These are phyloP conservation scores for Pseudogymnoascus verrucosus DNA, from an alignment of 2,329 filamentous ascomycete species.

Conservation along the genomic window DNA sequence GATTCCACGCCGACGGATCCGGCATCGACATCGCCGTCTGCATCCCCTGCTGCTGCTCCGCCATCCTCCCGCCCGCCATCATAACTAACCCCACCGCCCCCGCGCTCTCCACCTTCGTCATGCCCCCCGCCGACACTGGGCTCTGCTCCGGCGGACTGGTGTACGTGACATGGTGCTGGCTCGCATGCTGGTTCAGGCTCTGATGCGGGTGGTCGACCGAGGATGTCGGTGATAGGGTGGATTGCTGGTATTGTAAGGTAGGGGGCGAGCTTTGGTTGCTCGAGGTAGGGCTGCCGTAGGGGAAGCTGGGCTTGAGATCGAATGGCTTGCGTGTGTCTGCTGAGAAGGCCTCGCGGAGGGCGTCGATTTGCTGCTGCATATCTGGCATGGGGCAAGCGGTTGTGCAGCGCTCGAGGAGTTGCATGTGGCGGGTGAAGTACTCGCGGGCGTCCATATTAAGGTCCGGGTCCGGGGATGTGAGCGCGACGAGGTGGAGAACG, in stretches of 20 bases:
- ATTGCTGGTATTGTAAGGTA: conserved; percentile 22
- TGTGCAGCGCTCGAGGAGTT: conserved; percentile 79
- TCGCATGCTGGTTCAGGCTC: conserved; percentile 41
- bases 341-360: conserved; percentile 83
- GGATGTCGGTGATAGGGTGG: conserved; percentile 15
- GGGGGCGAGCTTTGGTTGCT: conserved; percentile 21
- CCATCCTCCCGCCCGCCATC: conserved; percentile 65
- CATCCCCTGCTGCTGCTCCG: conserved; percentile 46
- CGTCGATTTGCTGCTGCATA: conserved; percentile 82
- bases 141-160: conserved; percentile 39
- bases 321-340: conserved; percentile 79
- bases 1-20: conserved; percentile 70
- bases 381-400: conserved; percentile 81
- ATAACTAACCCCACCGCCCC: conserved; percentile 63
- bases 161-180: conserved; percentile 57
- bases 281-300: conserved; percentile 64
- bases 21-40: conserved; percentile 50
- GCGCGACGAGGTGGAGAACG: conserved; percentile 85
- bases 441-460: conserved; percentile 77
- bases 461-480: conserved; percentile 86
- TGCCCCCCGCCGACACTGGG: conserved; percentile 64
- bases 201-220: conserved; percentile 30
- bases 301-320: conserved; percentile 79
- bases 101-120: conserved; percentile 66
- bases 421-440: conserved; percentile 90